Evolutionary conservation across 179 eudicot species (phyloP).

Genomic region (Gypsophila paniculata): DNA sequence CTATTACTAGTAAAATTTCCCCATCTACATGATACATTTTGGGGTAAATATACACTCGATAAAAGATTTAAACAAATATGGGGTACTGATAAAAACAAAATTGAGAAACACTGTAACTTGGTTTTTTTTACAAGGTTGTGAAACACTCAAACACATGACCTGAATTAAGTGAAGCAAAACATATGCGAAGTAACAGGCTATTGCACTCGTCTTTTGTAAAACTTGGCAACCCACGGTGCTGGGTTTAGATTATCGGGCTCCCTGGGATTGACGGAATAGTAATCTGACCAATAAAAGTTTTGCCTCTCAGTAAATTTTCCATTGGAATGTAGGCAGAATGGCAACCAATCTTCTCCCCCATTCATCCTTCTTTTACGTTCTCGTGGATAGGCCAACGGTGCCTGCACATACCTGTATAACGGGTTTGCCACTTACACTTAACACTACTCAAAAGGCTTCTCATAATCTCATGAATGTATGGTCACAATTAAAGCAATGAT

Average conservation of each 20-base stretch:
- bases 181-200: background rate
- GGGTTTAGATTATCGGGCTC: constrained; percentile 45
- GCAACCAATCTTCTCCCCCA: constrained; percentile 63
- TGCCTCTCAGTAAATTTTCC: constrained; percentile 38
- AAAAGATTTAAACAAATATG: background rate
- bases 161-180: background rate
- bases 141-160: too few relatives aligned
- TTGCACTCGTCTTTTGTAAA: constrained; percentile 27
- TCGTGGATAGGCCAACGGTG: constrained; percentile 73
- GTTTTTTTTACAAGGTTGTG: background rate
- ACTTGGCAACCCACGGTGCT: constrained; percentile 74
- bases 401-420: constrained; percentile 46
- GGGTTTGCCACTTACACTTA: too few relatives aligned
- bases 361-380: constrained; percentile 65
- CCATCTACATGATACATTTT: background rate
- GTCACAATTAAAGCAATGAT: background rate
- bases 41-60: background rate
- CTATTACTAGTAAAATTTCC: background rate
- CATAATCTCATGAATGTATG: too few relatives aligned
- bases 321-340: constrained; percentile 49
- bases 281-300: constrained; percentile 61
- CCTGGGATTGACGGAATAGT: constrained; percentile 51
- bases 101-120: background rate
- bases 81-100: background rate
- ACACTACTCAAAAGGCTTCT: too few relatives aligned